Conservation (phyloP, 139 green algal genomes). For the Spirogloea muscicola region DNA sequence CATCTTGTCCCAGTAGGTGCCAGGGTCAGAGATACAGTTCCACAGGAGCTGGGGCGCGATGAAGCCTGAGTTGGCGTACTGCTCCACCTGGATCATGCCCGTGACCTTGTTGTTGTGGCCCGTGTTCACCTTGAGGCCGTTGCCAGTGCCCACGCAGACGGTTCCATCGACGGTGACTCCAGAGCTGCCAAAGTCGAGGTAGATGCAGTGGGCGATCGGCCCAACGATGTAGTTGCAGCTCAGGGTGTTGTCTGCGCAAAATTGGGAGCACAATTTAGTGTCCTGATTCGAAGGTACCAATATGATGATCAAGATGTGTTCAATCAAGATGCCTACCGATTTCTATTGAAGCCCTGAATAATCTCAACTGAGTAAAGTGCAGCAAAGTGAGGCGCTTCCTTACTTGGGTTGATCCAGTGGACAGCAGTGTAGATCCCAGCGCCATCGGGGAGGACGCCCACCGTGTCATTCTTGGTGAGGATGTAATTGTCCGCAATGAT, state of each 20-base stretch:
- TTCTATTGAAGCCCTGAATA: no score
- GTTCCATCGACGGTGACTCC: conserved; percentile 1
- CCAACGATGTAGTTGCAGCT: conserved; percentile 2
- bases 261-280: no score
- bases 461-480: no score
- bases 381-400: no score
- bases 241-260: conserved; percentile 2
- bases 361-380: no score
- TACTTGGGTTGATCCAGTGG: conserved; percentile 6
- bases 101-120: neutral
- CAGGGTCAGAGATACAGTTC: neutral
- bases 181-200: conserved; percentile 5
- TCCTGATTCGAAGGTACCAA: no score
- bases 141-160: neutral
- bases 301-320: no score
- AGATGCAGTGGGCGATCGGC: neutral
- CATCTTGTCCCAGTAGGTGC: neutral
- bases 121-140: conserved; percentile 11
- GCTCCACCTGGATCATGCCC: neutral
- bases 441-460: no score
- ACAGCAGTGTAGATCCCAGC: neutral
- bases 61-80: neutral
- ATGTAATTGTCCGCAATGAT: no score
- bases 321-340: no score
- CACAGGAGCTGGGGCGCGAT: conserved; percentile 3